phyloP scores from a whole-genome alignment of 23 red algal genomes.

The Gracilaria vermiculophylla region DNA sequence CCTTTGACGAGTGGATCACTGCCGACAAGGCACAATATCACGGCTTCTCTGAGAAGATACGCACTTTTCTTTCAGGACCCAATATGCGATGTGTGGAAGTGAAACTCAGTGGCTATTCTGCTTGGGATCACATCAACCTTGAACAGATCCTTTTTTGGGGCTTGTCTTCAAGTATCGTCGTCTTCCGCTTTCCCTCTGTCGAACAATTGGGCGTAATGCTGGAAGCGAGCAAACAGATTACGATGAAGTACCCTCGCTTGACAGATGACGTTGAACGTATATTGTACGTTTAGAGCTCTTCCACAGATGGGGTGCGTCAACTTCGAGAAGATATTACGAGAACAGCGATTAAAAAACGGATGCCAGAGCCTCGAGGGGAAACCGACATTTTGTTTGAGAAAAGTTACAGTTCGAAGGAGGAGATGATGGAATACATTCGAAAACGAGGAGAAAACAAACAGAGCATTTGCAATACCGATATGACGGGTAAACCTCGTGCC shows the following conservation, averaged over 20 bases:
- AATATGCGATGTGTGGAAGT: background rate
- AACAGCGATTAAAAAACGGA: background rate
- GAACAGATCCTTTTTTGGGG: conserved; percentile 1
- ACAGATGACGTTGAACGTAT: background rate
- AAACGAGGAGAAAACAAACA: background rate
- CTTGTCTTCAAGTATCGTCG: background rate
- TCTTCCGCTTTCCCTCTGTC: background rate
- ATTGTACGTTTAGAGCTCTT: background rate
- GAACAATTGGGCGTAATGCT: background rate
- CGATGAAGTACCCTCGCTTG: background rate
- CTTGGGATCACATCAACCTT: background rate
- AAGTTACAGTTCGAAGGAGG: background rate
- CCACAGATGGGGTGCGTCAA: background rate
- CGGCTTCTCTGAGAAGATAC: background rate
- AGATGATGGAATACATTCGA: background rate
- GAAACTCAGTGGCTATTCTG: background rate
- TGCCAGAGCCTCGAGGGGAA: background rate
- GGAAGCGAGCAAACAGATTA: background rate
- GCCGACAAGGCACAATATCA: background rate
- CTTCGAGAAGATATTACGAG: background rate
- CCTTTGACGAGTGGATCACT: background rate
- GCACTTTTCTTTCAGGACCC: background rate
- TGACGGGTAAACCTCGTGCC: background rate
- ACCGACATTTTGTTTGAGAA: background rate
- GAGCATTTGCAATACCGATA: background rate